These are phyloP conservation scores for Talaromyces albobiverticillius DNA, from an alignment of 2,329 filamentous ascomycete species.

Conservation along the genomic window DNA sequence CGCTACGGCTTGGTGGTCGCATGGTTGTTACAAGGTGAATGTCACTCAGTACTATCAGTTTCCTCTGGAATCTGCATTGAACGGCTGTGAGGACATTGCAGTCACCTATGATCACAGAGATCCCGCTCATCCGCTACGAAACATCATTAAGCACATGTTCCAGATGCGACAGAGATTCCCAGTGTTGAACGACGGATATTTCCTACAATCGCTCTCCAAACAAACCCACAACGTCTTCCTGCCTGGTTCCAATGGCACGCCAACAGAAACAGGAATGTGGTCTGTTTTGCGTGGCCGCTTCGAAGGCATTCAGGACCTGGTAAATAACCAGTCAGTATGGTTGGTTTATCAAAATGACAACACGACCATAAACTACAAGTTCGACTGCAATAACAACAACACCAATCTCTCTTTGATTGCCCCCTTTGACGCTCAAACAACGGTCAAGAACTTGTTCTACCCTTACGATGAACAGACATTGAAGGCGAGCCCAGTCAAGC, in stretches of 20 bases:
- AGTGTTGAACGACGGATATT: conserved; percentile 59
- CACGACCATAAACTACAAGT: conserved; percentile 51
- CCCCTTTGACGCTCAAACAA: conserved; percentile 53
- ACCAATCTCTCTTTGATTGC: conserved; percentile 48
- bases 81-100: conserved; percentile 56
- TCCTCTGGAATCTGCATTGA: conserved; percentile 53
- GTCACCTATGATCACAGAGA: conserved; percentile 62
- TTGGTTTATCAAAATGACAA: conserved; percentile 47
- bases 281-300: conserved; percentile 55
- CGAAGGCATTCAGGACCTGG: conserved; percentile 52
- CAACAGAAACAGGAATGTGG: conserved; percentile 61
- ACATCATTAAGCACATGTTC: conserved; percentile 61
- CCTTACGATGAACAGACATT: conserved; percentile 42
- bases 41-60: conserved; percentile 58
- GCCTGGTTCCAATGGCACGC: conserved; percentile 51
- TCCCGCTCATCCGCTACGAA: conserved; percentile 59
- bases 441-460: conserved; percentile 62
- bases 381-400: conserved; percentile 53
- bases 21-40: conserved; percentile 61
- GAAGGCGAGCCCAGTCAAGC: conserved; percentile 42
- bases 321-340: conserved; percentile 48
- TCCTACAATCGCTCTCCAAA: conserved; percentile 55
- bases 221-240: conserved; percentile 51
- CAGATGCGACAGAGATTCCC: conserved; percentile 57
- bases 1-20: conserved; percentile 61